Conservation (phyloP, 768 basidiomycete genomes). For the Coprinellus micaceus region DNA sequence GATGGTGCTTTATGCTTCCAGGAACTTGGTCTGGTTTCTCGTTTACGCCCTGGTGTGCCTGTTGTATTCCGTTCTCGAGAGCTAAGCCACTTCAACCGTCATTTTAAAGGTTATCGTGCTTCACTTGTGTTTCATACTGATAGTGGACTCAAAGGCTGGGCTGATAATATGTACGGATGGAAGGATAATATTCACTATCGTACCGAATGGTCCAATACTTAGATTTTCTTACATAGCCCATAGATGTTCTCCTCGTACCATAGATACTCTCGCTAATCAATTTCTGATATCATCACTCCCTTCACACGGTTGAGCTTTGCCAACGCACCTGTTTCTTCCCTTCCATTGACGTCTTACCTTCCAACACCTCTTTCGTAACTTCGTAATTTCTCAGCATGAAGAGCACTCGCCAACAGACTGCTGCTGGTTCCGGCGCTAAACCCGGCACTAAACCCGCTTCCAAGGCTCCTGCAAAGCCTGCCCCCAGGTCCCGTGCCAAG, state of each 20-base stretch:
- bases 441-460: not conserved
- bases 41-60: not conserved
- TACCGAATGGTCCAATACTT: not conserved
- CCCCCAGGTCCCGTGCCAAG: not conserved
- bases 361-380: not conserved
- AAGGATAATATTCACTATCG: not conserved
- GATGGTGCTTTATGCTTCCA: slow-evolving; percentile 18
- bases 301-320: not conserved
- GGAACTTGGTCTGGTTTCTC: slow-evolving; percentile 8
- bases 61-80: not conserved
- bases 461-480: not conserved
- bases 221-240: not conserved
- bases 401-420: slow-evolving; percentile 1
- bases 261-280: not conserved
- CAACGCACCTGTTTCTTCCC: not conserved
- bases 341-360: not conserved
- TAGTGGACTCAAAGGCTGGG: not conserved
- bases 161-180: not conserved
- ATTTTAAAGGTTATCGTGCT: not conserved
- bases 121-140: not conserved
- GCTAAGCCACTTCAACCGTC: not conserved
- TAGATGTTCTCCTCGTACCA: not conserved
- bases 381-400: not conserved
- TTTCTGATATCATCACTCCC: not conserved
- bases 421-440: not conserved